A percentile compares a stretch with the other conserved stretches of the same genome.
These are phyloP conservation scores for Teunomyces stri DNA, from an alignment of 805 yeast genomes.

Conservation along the genomic window DNA sequence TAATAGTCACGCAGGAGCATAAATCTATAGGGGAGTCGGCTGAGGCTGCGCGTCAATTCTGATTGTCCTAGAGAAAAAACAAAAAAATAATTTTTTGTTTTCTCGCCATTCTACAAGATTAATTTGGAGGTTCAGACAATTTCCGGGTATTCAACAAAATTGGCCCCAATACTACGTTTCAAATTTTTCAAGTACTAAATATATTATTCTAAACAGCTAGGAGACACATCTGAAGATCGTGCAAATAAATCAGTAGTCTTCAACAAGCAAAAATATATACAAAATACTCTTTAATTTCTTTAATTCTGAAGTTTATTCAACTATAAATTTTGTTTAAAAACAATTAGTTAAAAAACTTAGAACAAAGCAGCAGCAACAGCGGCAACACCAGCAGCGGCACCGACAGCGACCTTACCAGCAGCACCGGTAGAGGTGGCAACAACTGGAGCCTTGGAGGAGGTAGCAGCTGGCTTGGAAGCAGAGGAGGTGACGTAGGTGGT, in stretches of 20 bases:
- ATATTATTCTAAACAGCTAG: not conserved
- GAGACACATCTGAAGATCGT: slow-evolving; percentile 1
- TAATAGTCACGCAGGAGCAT: not conserved
- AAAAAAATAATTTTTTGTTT: too few relatives aligned
- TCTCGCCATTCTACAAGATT: too few relatives aligned
- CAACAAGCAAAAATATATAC: slow-evolving; percentile 1
- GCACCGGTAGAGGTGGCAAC: slow-evolving; percentile 29
- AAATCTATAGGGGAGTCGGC: too few relatives aligned
- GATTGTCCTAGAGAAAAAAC: too few relatives aligned
- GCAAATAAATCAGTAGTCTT: slow-evolving; percentile 4
- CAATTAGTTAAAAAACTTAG: slow-evolving; percentile 22
- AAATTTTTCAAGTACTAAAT: not conserved
- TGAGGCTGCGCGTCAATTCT: too few relatives aligned
- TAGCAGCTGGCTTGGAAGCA: slow-evolving; percentile 6
- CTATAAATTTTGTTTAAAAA: slow-evolving; percentile 1
- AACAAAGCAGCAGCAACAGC: slow-evolving; percentile 50
- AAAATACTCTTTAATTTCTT: not conserved
- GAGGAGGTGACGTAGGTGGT: slow-evolving; percentile 35
- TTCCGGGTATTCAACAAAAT: not conserved
- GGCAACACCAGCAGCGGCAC: slow-evolving; percentile 53
- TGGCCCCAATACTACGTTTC: not conserved
- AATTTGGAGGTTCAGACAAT: not conserved
- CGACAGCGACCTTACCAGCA: slow-evolving; percentile 44
- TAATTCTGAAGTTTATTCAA: not conserved
- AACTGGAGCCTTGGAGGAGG: slow-evolving; percentile 22